Evolutionary conservation across 179 eudicot genomes (phyloP), one percentile per base, ranked within the genome.

Genomic region (Spergularia azorica): DNA sequence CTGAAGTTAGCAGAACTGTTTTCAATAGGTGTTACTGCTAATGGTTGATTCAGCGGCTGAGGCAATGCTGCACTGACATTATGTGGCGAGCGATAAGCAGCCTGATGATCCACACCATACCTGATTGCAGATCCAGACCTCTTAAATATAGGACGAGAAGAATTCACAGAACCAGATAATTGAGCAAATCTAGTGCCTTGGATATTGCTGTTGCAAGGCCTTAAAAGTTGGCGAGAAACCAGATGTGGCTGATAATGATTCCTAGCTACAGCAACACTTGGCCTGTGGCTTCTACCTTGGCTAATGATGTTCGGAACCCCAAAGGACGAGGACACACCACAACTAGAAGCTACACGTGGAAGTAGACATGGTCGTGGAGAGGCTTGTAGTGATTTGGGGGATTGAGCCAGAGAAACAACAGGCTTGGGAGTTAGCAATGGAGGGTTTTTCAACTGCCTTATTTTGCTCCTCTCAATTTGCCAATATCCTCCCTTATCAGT

Each of bases 401-500:
- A 61, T 50, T 48, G 80, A 67, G 76, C 16, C 46, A 76, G 10
- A 76, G 87, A 15, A 65, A 52, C 79, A 41, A 32, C 57, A 39
- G 82, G 79, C 21, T 72, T 80, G 50, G 64, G 64, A 67, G 50
- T n/a, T 56, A 88, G 85, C 10, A 64, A 70, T 56, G 84, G 57
- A 57, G 91, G 76, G 76, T 66, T 81, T 55, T 77, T 79, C 51
- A 63, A 82, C 36, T 72, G 81, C 86, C 81, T 87, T 43, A 82
- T 52, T 36, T 13, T 81, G 77, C 81, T 76, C 77, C 99, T 84
- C 79, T 86, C 87, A 72, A 57, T 62, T 85, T 74, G 84, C 99
- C 99, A 96, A 50, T 55, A 78, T 64, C 76, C 87, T 15, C 76
- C 84, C 84, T 91, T 89, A 43, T 96, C 98, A n/a, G 88, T 88